Conservation (phyloP, 129 eudicot genomes). For the Logfia minima region DNA sequence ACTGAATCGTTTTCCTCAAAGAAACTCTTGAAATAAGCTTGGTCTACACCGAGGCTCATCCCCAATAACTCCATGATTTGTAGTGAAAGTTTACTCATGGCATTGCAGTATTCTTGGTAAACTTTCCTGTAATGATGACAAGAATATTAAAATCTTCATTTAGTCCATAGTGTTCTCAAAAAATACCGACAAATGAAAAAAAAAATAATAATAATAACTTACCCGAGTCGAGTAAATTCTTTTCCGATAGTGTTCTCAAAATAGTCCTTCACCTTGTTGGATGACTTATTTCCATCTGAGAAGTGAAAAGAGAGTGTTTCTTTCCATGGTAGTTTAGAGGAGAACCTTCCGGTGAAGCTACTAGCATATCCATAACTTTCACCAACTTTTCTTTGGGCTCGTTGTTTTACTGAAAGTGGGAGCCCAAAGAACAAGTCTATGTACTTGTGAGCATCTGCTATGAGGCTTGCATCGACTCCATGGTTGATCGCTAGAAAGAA, state of each 20-base stretch:
- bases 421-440: conserved; percentile 54
- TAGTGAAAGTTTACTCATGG: conserved; percentile 62
- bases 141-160: background rate
- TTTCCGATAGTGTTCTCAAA: conserved; percentile 49
- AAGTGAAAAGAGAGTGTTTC: conserved; percentile 62
- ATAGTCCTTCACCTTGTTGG: conserved; percentile 51
- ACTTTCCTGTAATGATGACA: conserved; percentile 39
- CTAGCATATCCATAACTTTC: conserved; percentile 68
- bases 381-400: conserved; percentile 61
- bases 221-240: conserved; percentile 53
- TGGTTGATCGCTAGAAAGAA: conserved; percentile 55
- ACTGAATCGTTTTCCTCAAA: conserved; percentile 55
- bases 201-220: background rate
- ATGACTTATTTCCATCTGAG: conserved; percentile 39
- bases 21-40: conserved; percentile 44
- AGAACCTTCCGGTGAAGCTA: conserved; percentile 67
- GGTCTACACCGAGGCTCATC: conserved; percentile 55
- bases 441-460: conserved; percentile 47
- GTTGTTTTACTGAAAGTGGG: conserved; percentile 48
- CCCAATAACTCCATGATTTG: conserved; percentile 73
- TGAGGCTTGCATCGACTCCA: conserved; percentile 46
- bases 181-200: background rate
- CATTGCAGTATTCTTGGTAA: conserved; percentile 60
- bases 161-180: background rate
- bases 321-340: conserved; percentile 70